Conservation (phyloP, 129 eudicot species). For the Tagetes patula region DNA sequence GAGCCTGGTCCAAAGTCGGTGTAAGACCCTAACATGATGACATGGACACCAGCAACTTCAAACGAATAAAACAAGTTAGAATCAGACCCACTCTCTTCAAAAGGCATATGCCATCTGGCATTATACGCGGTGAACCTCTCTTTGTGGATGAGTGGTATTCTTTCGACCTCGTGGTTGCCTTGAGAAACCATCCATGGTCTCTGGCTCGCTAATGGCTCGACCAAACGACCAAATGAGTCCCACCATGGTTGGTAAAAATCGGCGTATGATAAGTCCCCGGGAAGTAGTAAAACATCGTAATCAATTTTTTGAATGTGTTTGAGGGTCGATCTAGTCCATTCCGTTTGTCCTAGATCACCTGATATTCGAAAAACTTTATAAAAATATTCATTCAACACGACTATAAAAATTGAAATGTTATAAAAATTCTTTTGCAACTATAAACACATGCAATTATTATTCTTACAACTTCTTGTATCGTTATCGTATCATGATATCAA, state of each 20-base stretch:
- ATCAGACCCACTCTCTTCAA: slow-evolving; percentile 60
- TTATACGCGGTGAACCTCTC: slow-evolving; percentile 56
- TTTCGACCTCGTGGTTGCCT: slow-evolving; percentile 82
- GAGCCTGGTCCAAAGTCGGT: slow-evolving; percentile 55
- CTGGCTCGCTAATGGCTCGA: slow-evolving; percentile 65
- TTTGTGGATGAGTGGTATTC: slow-evolving; percentile 41
- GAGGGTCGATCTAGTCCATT: slow-evolving; percentile 64
- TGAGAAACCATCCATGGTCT: slow-evolving; percentile 94
- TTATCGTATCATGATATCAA: too few relatives aligned
- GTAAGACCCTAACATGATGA: slow-evolving; percentile 75
- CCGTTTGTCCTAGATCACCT: slow-evolving; percentile 88
- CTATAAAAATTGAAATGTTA: not conserved
- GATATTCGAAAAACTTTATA: slow-evolving; percentile 10
- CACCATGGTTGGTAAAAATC: slow-evolving; percentile 52
- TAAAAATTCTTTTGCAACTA: not conserved
- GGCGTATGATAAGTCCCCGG: slow-evolving; percentile 76
- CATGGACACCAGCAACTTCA: slow-evolving; percentile 64
- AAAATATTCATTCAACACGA: too few relatives aligned
- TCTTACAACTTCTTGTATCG: too few relatives aligned
- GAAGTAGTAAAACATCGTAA: slow-evolving; percentile 63
- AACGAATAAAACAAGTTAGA: slow-evolving; percentile 74
- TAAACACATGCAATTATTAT: not conserved
- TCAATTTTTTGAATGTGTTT: slow-evolving; percentile 46
- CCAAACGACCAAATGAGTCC: slow-evolving; percentile 71
- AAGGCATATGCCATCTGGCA: slow-evolving; percentile 78